Evolutionary conservation across 495 filamentous ascomycete species (phyloP), one percentile per base, ranked within the genome.

Genomic region (Daldinia childiae): DNA sequence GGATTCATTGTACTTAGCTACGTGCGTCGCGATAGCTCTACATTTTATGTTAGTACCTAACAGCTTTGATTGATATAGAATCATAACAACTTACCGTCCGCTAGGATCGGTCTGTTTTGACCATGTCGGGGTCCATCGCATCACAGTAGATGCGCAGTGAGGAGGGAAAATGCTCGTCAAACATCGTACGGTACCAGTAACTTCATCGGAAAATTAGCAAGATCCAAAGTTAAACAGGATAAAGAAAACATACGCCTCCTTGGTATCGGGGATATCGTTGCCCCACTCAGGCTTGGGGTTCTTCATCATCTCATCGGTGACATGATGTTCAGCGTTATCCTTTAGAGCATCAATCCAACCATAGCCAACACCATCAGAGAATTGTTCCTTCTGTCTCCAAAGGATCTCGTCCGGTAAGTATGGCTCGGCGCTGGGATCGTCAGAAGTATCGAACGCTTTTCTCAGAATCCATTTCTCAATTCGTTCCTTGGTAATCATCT

Each of bases 341-440:
- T 97, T 99, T 52, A 99, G 87, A 15, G 89, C 92, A 78, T 99
- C 96, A 81, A 98, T 98, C 95, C 95, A 99, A 68, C 96, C 94
- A 84, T 99, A 99, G 62, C 95, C 95, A 69, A 99, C 96, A 80
- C 95, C 95, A 77, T 99, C 95, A 61, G 90, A 93, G 84, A 99
- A 99, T 84, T 98, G 96, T 84, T 99, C 95, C 88, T 99, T 99
- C 84, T 99, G 95, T 76, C 95, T 88, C 92, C 93, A 99, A 41
- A 99, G 90, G 71, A 99, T 98, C 76, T 95, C 89, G 15, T 95
- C 90, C 34, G 95, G 95, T 19, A 99, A 87, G 84, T 98, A 99
- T 14, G 95, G 87, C 74, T 90, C 80, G 15, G 86, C 84, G 43
- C 84, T 88, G 4, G 94, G 93, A 77, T 97, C 91, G 69, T 94